phyloP scores from a whole-genome alignment of 495 filamentous ascomycete genomes.

The Penicillium salamii region DNA sequence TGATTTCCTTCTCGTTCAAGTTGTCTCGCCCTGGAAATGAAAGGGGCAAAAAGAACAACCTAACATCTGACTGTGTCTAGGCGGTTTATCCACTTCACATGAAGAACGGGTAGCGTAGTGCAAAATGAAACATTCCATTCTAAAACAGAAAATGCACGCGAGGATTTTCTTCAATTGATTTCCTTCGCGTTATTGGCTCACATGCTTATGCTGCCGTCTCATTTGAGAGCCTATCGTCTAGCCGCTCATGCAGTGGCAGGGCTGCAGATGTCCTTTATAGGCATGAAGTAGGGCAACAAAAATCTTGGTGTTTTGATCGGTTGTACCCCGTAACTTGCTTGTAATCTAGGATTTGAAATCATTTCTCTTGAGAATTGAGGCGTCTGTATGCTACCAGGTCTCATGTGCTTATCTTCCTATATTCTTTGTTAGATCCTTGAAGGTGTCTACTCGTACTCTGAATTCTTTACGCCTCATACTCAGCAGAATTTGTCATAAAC shows the following conservation, averaged over 20 bases:
- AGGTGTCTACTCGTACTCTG: no score
- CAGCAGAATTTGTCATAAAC: slow-evolving; percentile 16
- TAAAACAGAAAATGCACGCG: slow-evolving; percentile 19
- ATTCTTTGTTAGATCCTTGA: no score
- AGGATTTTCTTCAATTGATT: neutral
- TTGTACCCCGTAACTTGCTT: no score
- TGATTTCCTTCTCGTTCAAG: no score
- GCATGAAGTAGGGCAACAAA: neutral
- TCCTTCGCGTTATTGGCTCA: slow-evolving; percentile 14
- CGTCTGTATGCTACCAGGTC: slow-evolving; percentile 2
- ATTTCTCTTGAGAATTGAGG: neutral
- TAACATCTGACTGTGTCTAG: neutral
- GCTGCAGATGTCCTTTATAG: slow-evolving; percentile 13
- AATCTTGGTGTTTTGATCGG: no score
- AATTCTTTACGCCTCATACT: no score
- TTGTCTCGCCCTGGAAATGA: no score
- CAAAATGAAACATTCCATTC: slow-evolving; percentile 14
- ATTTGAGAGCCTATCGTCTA: slow-evolving; percentile 13
- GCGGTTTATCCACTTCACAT: slow-evolving; percentile 9
- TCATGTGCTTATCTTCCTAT: neutral
- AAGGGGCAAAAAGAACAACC: no score
- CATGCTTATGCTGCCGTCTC: slow-evolving; percentile 13
- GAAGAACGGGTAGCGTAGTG: slow-evolving; percentile 1
- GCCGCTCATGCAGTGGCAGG: slow-evolving; percentile 19
- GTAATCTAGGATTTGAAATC: no score